Conservation (phyloP, 2,329 filamentous ascomycete genomes). For the Aspergillus sp. region DNA sequence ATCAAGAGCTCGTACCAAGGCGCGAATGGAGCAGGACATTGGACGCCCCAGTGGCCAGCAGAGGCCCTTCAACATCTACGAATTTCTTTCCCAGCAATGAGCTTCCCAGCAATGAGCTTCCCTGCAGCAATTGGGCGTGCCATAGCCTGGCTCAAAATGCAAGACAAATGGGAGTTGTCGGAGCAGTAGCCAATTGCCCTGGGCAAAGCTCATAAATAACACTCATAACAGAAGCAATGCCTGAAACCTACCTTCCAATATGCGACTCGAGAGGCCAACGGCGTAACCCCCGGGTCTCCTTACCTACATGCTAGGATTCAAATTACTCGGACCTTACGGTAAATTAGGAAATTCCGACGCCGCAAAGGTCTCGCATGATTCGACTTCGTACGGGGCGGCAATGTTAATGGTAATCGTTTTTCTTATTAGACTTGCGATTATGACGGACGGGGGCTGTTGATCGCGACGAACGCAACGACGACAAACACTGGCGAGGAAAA, state of each 20-base stretch:
- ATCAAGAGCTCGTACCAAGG: not conserved
- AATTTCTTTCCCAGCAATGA: not conserved
- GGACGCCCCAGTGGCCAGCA: not conserved
- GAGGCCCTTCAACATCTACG: not conserved
- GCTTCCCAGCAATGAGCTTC: too few relatives aligned
- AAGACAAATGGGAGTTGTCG: too few relatives aligned
- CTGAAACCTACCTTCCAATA: too few relatives aligned
- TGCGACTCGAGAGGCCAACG: too few relatives aligned
- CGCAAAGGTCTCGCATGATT: slow-evolving; percentile 5
- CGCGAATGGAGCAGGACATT: not conserved
- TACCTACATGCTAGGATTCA: not conserved
- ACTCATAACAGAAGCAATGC: too few relatives aligned
- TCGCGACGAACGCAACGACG: slow-evolving; percentile 16
- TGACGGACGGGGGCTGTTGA: slow-evolving; percentile 15
- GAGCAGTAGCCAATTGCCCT: too few relatives aligned
- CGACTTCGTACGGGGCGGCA: slow-evolving; percentile 9
- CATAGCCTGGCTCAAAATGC: too few relatives aligned
- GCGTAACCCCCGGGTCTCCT: too few relatives aligned
- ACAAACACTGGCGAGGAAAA: slow-evolving; percentile 11
- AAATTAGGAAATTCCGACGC: slow-evolving; percentile 2
- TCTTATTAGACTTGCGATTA: slow-evolving; percentile 15
- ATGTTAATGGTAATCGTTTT: slow-evolving; percentile 11
- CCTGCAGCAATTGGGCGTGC: too few relatives aligned
- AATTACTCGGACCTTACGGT: slow-evolving; percentile 2
- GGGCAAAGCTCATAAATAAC: too few relatives aligned